phyloP scores from a whole-genome alignment of 352 stramenopile species.

The Phytophthora capsici region DNA sequence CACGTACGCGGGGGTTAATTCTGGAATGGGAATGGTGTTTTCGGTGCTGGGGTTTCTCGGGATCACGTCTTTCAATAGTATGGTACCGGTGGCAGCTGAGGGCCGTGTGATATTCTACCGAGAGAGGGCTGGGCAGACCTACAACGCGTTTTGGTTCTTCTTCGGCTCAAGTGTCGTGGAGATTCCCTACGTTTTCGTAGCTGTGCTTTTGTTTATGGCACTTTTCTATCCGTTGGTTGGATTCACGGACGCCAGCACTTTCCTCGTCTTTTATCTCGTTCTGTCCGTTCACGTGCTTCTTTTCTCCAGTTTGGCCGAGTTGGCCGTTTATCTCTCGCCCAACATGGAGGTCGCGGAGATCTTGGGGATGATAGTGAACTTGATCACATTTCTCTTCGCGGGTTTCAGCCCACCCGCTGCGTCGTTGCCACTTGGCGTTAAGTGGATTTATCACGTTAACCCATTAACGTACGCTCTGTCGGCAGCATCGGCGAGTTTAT shows the following conservation, averaged over 20 bases:
- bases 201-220: slow-evolving; percentile 10
- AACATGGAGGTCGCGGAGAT: slow-evolving; percentile 37
- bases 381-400: slow-evolving; percentile 40
- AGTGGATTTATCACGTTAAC: slow-evolving; percentile 39
- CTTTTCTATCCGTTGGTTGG: slow-evolving; percentile 17
- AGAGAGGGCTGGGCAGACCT: slow-evolving; percentile 16
- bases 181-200: slow-evolving; percentile 9
- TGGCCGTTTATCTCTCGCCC: slow-evolving; percentile 36
- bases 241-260: slow-evolving; percentile 21
- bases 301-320: slow-evolving; percentile 29
- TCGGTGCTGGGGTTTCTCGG: slow-evolving; percentile 11
- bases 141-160: slow-evolving; percentile 26
- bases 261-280: slow-evolving; percentile 38
- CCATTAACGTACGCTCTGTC: slow-evolving; percentile 42
- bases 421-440: slow-evolving; percentile 17
- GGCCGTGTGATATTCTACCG: slow-evolving; percentile 16
- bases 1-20: slow-evolving; percentile 13
- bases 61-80: slow-evolving; percentile 8
- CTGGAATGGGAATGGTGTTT: slow-evolving; percentile 19
- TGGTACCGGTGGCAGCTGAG: slow-evolving; percentile 5
- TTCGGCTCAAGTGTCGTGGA: slow-evolving; percentile 13
- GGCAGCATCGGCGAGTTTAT: slow-evolving; percentile 31
- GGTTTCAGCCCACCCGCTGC: slow-evolving; percentile 45
- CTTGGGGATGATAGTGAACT: slow-evolving; percentile 37
- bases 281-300: slow-evolving; percentile 30